These are phyloP conservation scores for Triticum urartu DNA, from an alignment of 176 grass and related monocot genomes.

Conservation along the genomic window DNA sequence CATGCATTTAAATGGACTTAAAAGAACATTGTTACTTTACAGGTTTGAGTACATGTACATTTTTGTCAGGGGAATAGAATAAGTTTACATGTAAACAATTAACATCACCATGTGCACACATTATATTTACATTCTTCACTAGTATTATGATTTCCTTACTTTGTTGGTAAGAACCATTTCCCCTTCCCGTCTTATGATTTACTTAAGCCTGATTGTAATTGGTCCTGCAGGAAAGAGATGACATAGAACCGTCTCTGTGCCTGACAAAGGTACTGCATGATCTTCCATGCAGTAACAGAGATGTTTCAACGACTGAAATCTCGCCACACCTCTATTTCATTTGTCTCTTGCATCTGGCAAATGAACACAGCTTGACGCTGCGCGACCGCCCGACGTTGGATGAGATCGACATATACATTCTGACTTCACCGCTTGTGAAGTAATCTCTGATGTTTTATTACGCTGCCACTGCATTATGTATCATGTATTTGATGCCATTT, in stretches of 20 bases:
- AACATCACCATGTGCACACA: background rate
- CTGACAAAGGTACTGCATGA: slow-evolving; percentile 60
- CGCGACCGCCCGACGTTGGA: slow-evolving; percentile 61
- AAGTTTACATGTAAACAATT: background rate
- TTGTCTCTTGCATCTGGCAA: slow-evolving; percentile 90
- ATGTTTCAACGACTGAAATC: slow-evolving; percentile 55
- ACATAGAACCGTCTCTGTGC: slow-evolving; percentile 31
- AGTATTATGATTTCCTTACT: background rate
- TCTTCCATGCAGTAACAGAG: slow-evolving; percentile 56
- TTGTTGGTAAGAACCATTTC: background rate
- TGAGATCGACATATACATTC: slow-evolving; percentile 80
- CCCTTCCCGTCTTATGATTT: slow-evolving; percentile 8
- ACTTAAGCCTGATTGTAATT: background rate
- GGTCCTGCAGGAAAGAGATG: slow-evolving; percentile 36
- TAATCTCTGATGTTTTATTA: slow-evolving; percentile 22
- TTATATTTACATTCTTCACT: slow-evolving; percentile 25
- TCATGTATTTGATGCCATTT: background rate
- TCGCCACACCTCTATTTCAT: slow-evolving; percentile 92
- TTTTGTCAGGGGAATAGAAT: background rate
- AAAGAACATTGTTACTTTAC: background rate
- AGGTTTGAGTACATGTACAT: background rate
- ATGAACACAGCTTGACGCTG: slow-evolving; percentile 67
- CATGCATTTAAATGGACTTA: background rate
- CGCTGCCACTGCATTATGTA: background rate
- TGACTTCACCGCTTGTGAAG: slow-evolving; percentile 38